These are phyloP conservation scores for Scedosporium dehoogii DNA, from an alignment of 2,329 filamentous ascomycete genomes.

Conservation along the genomic window DNA sequence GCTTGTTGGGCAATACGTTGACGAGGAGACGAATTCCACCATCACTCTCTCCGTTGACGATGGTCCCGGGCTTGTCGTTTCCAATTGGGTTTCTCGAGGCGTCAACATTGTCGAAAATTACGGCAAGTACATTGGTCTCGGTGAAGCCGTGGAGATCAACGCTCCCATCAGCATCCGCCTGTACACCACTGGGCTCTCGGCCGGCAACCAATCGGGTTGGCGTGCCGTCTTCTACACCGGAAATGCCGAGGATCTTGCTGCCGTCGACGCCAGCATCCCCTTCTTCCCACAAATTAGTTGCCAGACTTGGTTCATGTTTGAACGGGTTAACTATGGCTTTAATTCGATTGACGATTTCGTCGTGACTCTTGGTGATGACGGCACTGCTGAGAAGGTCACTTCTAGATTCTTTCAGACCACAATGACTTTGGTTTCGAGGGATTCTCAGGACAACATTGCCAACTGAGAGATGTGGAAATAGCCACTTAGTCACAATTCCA, in stretches of 20 bases:
- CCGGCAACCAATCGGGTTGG: slow-evolving; percentile 19
- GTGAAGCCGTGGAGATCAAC: slow-evolving; percentile 7
- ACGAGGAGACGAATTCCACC: slow-evolving; percentile 27
- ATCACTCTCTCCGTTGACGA: slow-evolving; percentile 26
- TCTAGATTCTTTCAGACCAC: neutral
- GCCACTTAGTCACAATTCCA: no score
- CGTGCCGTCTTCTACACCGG: slow-evolving; percentile 19
- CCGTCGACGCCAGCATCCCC: neutral
- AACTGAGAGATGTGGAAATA: neutral
- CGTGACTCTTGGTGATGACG: neutral
- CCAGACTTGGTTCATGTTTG: slow-evolving; percentile 1
- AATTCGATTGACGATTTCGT: slow-evolving; percentile 5
- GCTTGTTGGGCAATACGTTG: slow-evolving; percentile 27
- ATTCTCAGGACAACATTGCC: neutral
- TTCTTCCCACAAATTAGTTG: neutral
- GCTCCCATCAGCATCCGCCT: slow-evolving; percentile 16
- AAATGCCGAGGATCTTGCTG: neutral
- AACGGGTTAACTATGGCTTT: neutral
- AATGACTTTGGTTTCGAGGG: neutral
- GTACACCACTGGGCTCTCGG: slow-evolving; percentile 18
- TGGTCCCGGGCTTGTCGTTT: slow-evolving; percentile 27
- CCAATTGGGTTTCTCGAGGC: slow-evolving; percentile 27
- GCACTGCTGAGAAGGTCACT: neutral
- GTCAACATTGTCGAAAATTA: slow-evolving; percentile 28
- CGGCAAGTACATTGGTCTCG: slow-evolving; percentile 15